Conservation (phyloP, 1,284 basidiomycete species). For the Cutaneotrichosporon daszewskae region DNA sequence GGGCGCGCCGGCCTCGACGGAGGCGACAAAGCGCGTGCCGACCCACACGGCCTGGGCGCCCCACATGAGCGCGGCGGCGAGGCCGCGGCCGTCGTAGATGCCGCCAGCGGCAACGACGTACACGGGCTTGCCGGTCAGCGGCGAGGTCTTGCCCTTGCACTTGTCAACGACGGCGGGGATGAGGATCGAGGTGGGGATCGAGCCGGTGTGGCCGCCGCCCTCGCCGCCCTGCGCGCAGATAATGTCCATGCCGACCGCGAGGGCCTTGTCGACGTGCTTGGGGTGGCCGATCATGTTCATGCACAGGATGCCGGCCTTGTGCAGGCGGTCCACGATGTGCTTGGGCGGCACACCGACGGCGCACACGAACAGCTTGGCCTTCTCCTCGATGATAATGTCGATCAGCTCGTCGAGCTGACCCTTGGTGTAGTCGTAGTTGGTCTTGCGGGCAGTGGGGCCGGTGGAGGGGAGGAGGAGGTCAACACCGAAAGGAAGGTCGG, state of each 20-base stretch:
- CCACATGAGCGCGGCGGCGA: constrained; percentile 78
- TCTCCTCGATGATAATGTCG: constrained; percentile 82
- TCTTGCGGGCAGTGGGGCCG: constrained; percentile 73
- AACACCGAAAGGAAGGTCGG: constrained; percentile 62
- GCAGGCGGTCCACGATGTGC: constrained; percentile 68
- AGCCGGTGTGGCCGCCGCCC: constrained; percentile 62
- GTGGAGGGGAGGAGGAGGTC: constrained; percentile 78
- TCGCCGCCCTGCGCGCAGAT: constrained; percentile 85
- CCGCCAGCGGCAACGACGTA: constrained; percentile 81
- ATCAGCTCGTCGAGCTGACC: constrained; percentile 66
- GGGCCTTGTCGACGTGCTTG: constrained; percentile 74
- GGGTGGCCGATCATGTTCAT: constrained; percentile 77
- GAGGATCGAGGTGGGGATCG: constrained; percentile 37
- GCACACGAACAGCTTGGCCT: constrained; percentile 74
- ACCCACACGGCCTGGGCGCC: constrained; percentile 85
- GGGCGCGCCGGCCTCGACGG: constrained; percentile 17
- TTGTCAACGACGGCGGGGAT: constrained; percentile 72
- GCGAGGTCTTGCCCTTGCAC: constrained; percentile 64
- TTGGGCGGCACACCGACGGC: constrained; percentile 72
- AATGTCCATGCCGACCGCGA: constrained; percentile 73
- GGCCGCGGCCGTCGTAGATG: constrained; percentile 73
- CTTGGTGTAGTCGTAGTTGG: constrained; percentile 62
- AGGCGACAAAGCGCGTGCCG: constrained; percentile 81
- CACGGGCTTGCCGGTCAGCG: constrained; percentile 70
- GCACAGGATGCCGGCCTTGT: constrained; percentile 69